A percentile compares a stretch with the other conserved stretches of the same genome.
Conservation (phyloP, 352 stramenopile genomes). For the Thraustotheca clavata region DNA sequence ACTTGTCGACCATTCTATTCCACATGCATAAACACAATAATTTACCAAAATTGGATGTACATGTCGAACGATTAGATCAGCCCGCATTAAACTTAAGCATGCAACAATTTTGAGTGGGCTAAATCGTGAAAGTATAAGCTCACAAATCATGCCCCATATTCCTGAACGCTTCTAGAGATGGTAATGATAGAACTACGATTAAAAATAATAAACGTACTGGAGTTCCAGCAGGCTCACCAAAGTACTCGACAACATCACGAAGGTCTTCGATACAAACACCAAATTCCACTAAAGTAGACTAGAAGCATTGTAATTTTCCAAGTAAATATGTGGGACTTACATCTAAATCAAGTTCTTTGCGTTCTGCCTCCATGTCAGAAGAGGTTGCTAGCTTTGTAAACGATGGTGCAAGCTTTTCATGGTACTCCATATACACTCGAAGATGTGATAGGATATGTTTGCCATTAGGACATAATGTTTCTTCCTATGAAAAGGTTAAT, state of each 20-base stretch:
- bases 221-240: neutral
- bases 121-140: constrained; percentile 33
- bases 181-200: neutral
- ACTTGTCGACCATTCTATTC: constrained; percentile 66
- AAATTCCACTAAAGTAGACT: constrained; percentile 39
- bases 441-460: constrained; percentile 5
- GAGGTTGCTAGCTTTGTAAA: neutral
- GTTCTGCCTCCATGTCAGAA: neutral
- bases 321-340: neutral
- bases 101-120: constrained; percentile 52
- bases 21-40: neutral
- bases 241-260: constrained; percentile 1
- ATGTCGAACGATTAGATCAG: constrained; percentile 65
- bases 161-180: neutral
- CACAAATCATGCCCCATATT: constrained; percentile 11
- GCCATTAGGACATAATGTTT: neutral
- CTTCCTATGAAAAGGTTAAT: constrained; percentile 1
- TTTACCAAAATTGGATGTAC: constrained; percentile 27
- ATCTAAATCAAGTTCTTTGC: neutral
- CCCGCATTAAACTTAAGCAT: constrained; percentile 71
- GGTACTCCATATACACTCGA: constrained; percentile 10
- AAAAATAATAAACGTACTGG: neutral
- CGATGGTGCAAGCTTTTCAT: neutral
- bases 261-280: constrained; percentile 17
- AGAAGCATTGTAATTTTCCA: constrained; percentile 44